Evolutionary conservation across 75 land plant genomes (phyloP).

Genomic region (Sequoia sempervirens): DNA sequence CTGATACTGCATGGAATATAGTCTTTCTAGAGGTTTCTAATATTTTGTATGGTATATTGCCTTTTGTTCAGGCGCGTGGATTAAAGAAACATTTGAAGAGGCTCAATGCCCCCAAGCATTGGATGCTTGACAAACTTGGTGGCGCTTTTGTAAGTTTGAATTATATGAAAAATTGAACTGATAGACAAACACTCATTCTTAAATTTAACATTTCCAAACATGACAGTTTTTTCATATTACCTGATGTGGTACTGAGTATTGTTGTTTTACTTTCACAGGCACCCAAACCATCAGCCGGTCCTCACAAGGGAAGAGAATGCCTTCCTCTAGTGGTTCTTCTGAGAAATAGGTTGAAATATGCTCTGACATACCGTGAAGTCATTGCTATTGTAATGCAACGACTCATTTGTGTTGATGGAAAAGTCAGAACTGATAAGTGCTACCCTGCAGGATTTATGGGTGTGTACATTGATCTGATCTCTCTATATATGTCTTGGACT

Average conservation of each 20-base stretch:
- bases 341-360: slow-evolving; percentile 81
- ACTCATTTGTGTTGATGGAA: slow-evolving; percentile 75
- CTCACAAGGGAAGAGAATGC: slow-evolving; percentile 89
- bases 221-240: not conserved
- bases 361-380: slow-evolving; percentile 85
- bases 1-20: not conserved
- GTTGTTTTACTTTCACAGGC: slow-evolving; percentile 32
- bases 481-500: not conserved
- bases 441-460: slow-evolving; percentile 95
- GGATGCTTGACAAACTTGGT: slow-evolving; percentile 65
- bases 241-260: not conserved
- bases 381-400: slow-evolving; percentile 81
- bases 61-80: slow-evolving; percentile 38
- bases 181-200: not conserved
- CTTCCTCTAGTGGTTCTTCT: slow-evolving; percentile 76
- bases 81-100: slow-evolving; percentile 61
- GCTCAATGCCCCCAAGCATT: slow-evolving; percentile 66
- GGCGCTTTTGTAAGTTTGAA: slow-evolving; percentile 47
- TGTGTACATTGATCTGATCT: slow-evolving; percentile 19
- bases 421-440: slow-evolving; percentile 85
- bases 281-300: slow-evolving; percentile 90
- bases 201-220: not conserved
- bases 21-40: not conserved
- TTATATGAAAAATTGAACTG: not conserved
- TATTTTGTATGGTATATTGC: not conserved